A percentile compares a stretch with the other conserved stretches of the same genome.
Evolutionary conservation across 345 rosid species (phyloP).

Genomic region (Adansonia digitata): DNA sequence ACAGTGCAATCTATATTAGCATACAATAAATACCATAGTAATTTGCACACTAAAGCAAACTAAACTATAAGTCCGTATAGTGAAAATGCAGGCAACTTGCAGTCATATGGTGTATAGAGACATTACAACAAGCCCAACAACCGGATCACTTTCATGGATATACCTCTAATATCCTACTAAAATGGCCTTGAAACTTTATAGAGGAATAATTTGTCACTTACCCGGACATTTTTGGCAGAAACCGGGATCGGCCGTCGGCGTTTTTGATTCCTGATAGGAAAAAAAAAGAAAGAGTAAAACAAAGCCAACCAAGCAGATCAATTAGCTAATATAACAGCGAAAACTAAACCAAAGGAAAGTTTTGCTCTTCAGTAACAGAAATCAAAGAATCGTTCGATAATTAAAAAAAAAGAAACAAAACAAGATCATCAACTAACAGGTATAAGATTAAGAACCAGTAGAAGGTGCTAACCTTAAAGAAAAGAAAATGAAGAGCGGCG

Average conservation of each 20-base stretch:
- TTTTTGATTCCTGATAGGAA: not conserved
- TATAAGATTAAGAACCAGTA: not conserved
- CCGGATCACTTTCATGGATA: not conserved
- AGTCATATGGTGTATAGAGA: not conserved
- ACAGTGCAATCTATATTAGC: not conserved
- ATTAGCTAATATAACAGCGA: not conserved
- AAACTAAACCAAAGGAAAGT: not conserved
- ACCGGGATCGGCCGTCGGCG: not conserved
- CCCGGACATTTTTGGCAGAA: slow-evolving; percentile 7
- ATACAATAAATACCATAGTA: not conserved
- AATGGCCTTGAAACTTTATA: not conserved
- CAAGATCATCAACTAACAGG: not conserved
- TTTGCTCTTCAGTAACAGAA: not conserved
- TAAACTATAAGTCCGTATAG: not conserved
- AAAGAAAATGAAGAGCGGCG: not conserved
- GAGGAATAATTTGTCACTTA: not conserved
- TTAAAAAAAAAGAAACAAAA: not conserved
- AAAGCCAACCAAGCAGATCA: not conserved
- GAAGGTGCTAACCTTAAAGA: not conserved
- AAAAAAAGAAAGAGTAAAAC: not conserved
- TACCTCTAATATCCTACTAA: not conserved
- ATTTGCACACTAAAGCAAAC: not conserved
- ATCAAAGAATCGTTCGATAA: not conserved
- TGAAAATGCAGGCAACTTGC: not conserved
- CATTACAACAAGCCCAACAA: not conserved